Base-by-base conservation (phyloP, 1,139 yeast genomes). In the Saccharomycopsis crataegensis region DNA sequence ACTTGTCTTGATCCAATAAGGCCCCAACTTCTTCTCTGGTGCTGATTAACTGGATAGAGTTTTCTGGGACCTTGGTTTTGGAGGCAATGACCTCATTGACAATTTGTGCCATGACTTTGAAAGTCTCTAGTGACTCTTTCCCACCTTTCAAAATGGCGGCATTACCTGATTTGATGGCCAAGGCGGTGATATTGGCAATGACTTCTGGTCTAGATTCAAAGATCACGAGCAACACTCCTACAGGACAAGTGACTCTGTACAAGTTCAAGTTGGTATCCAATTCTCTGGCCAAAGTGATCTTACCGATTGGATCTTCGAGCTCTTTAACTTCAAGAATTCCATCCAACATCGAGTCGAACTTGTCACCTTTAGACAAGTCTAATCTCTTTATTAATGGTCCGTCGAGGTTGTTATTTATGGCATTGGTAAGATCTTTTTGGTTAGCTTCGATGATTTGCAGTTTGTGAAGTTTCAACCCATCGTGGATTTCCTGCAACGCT, bases 131-230 rank as follows among this genome's bases (percentile, higher is more conserved):
- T 8, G 95, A 85, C 67, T 94, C 99, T 68, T 90, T 91, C 58
- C 99, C 99, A 59, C 99, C 99, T 71, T 94, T 94, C 65, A 94
- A 76, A 55, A 94, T 93, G 53, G 97, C 99, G 6, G 97, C 87
- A 65, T 88, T 87, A 38, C 97, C 98, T 1, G 97, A 89, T 68
- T 94, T 94, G 65, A 94, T 83, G 28, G 98, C 96, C 65, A 94
- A 75, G 0, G 99, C 95, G 11, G 97, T 85, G 64, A 94, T 93
- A 67, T 94, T 94, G 53, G 99, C 99, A 72, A 94, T 93, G 14
- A 94, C 99, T 67, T 94, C 99, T 36, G 99, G 99, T 63, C 99
- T 80, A 43, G 96, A 83, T 70, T 94, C 99, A 66, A 94, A 94
- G 57, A 94, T 94, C 50, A 94, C 91, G 59, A 94, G 75, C 51